Base-by-base conservation (phyloP, 345 rosid species). In the Sisymbrium altissimum region DNA sequence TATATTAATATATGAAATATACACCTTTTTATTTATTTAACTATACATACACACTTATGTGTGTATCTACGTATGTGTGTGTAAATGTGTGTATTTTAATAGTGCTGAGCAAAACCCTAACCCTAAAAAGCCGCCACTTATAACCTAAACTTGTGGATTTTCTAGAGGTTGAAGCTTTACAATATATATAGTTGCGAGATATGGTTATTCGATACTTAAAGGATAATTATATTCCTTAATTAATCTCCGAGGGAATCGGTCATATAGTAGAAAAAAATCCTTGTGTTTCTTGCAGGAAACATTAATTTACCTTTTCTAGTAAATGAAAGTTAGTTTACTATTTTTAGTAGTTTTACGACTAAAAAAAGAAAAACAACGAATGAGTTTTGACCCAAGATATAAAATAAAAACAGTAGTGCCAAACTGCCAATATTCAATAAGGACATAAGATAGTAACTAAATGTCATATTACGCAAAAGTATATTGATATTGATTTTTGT, bases 401-500 rank as follows among this genome's bases (percentile, higher is more conserved):
- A 12, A 27, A 1, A 12, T 19, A 12, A 33, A 12, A 48, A 9
- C 7, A 54, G 15, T 54, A 43, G 48, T 54, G 13, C 15, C 40
- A 5, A 23, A 43, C 39, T 54, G 13, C 15, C 40, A 5, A 23
- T 48, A 19, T 46, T 57, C 19, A 73, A 58, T 15, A 32, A 59
- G 19, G 64, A 61, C 35, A 29, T 44, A 45, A 41, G 64, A 52
- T 27, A 55, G 41, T 53, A 76, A 63, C n/a, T 36, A 53, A 76
- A 33, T 44, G 43, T 64, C 60, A 70, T 63, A 63, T 76, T 69
- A 76, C 66, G 60, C 66, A 38, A 40, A 64, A 68, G 65, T 70
- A 58, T 39, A 46, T 30, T 66, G 81, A 71, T 43, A 25, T 61
- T 65, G 76, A 71, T 49, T 25, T 64, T 39, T 77, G 72, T 71